A percentile compares a stretch with the other conserved stretches of the same genome.
Conservation (phyloP, 495 filamentous ascomycete species). For the Paragyromitra xinjiangensis region DNA sequence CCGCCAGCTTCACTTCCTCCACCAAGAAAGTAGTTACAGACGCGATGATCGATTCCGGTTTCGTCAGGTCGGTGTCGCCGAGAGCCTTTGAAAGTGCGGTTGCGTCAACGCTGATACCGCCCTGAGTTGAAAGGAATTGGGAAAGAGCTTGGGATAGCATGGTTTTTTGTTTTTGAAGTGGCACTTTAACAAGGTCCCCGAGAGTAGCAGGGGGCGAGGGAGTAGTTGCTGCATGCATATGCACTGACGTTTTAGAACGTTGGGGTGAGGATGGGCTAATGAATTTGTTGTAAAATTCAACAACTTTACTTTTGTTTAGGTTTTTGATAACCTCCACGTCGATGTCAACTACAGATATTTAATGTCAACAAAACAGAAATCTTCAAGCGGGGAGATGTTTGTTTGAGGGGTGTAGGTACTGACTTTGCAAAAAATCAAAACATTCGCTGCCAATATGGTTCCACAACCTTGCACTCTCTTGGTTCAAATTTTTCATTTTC, state of each 20-base stretch:
- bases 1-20: slow-evolving; percentile 57
- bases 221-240: slow-evolving; percentile 71
- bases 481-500: slow-evolving; percentile 88
- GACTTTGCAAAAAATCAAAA: slow-evolving; percentile 86
- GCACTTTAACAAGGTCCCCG: slow-evolving; percentile 34
- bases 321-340: slow-evolving; percentile 78
- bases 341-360: slow-evolving; percentile 66
- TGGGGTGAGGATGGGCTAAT: slow-evolving; percentile 75
- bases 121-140: slow-evolving; percentile 64
- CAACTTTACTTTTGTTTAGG: slow-evolving; percentile 79
- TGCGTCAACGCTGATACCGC: slow-evolving; percentile 62
- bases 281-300: slow-evolving; percentile 80
- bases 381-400: slow-evolving; percentile 2
- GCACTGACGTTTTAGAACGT: slow-evolving; percentile 82
- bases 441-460: slow-evolving; percentile 82
- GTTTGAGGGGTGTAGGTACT: slow-evolving; percentile 54
- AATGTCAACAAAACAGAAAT: slow-evolving; percentile 44
- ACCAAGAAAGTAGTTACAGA: slow-evolving; percentile 65
- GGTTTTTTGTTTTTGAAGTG: slow-evolving; percentile 64
- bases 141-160: slow-evolving; percentile 64
- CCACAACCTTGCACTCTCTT: slow-evolving; percentile 86
- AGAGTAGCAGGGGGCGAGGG: slow-evolving; percentile 27
- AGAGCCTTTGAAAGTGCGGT: slow-evolving; percentile 62
- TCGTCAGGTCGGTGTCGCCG: slow-evolving; percentile 62
- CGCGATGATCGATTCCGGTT: slow-evolving; percentile 58